Conservation (phyloP, 2,329 filamentous ascomycete species). For the Tolypocladium pustulatum region DNA sequence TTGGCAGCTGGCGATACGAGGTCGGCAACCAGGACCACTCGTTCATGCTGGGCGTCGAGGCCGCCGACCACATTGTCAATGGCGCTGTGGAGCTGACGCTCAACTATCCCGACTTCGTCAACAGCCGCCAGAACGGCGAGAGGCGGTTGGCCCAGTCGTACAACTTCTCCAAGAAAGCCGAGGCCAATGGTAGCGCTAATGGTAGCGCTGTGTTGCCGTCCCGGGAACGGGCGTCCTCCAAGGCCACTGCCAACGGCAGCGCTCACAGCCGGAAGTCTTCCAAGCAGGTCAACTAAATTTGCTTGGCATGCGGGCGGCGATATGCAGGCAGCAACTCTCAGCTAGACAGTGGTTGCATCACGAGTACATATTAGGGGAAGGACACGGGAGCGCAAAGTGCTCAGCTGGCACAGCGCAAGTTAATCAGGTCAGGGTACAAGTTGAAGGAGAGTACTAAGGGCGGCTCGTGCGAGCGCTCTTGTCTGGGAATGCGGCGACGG, state of each 20-base stretch:
- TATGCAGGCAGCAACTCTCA: background rate
- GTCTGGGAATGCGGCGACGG: background rate
- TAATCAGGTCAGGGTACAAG: background rate
- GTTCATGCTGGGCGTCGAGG: conserved; percentile 95
- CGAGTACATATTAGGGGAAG: background rate
- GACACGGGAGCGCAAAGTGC: background rate
- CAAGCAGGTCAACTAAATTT: conserved; percentile 19
- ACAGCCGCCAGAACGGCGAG: conserved; percentile 54
- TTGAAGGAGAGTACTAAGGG: background rate
- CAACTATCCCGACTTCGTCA: conserved; percentile 96
- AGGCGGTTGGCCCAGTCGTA: conserved; percentile 34
- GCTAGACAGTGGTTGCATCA: background rate
- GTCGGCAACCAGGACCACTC: conserved; percentile 95
- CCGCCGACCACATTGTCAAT: conserved; percentile 80
- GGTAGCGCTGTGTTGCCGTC: conserved; percentile 25
- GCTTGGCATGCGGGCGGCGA: background rate
- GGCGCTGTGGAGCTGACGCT: conserved; percentile 85
- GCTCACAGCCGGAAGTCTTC: conserved; percentile 13
- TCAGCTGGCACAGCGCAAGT: background rate
- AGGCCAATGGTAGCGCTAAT: conserved; percentile 25
- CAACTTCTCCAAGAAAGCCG: conserved; percentile 24
- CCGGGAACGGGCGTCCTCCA: no score
- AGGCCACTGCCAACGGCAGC: no score
- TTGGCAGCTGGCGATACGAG: conserved; percentile 97
- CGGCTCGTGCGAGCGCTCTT: background rate